These are phyloP conservation scores for Proliferodiscus dingleyae DNA, from an alignment of 2,329 filamentous ascomycete genomes.

Conservation along the genomic window DNA sequence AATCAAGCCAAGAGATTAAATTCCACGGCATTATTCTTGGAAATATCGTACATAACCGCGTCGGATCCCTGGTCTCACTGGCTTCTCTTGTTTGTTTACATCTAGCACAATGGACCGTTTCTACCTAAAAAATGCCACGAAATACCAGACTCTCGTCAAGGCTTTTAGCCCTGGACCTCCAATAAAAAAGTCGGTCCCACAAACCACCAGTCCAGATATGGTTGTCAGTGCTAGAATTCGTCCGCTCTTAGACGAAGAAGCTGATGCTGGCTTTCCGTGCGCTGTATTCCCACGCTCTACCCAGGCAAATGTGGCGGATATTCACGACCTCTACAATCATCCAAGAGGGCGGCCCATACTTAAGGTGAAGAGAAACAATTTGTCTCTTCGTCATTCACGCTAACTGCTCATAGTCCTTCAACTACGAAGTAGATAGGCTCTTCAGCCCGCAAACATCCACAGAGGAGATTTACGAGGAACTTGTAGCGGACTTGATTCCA, in stretches of 20 bases:
- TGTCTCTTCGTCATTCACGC: neutral
- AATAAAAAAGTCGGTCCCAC: slow-evolving; percentile 1
- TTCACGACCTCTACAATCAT: neutral
- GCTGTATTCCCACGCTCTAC: slow-evolving; percentile 3
- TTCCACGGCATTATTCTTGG: too few relatives aligned
- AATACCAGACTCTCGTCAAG: slow-evolving; percentile 6
- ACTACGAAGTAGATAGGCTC: slow-evolving; percentile 10
- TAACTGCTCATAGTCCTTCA: slow-evolving; percentile 5
- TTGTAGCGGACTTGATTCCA: slow-evolving; percentile 7
- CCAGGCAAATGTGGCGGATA: slow-evolving; percentile 5
- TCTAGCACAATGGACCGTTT: slow-evolving; percentile 1
- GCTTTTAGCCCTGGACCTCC: neutral
- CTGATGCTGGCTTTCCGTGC: slow-evolving; percentile 2
- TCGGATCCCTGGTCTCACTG: too few relatives aligned
- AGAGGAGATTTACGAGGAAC: slow-evolving; percentile 15
- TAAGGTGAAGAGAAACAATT: slow-evolving; percentile 1
- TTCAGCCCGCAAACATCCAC: slow-evolving; percentile 10
- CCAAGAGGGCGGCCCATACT: slow-evolving; percentile 1
- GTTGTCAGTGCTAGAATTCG: slow-evolving; percentile 6
- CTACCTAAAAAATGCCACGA: slow-evolving; percentile 4
- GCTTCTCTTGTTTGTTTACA: too few relatives aligned
- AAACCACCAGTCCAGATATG: slow-evolving; percentile 2
- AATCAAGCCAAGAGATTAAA: too few relatives aligned
- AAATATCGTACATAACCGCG: too few relatives aligned
- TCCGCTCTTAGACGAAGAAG: slow-evolving; percentile 1